Percentiles rank a stretch among this genome's conserved stretches.
Conservation (phyloP, 164 flowering plant genomes). For the Kalanchoe fedtschenkoi region DNA sequence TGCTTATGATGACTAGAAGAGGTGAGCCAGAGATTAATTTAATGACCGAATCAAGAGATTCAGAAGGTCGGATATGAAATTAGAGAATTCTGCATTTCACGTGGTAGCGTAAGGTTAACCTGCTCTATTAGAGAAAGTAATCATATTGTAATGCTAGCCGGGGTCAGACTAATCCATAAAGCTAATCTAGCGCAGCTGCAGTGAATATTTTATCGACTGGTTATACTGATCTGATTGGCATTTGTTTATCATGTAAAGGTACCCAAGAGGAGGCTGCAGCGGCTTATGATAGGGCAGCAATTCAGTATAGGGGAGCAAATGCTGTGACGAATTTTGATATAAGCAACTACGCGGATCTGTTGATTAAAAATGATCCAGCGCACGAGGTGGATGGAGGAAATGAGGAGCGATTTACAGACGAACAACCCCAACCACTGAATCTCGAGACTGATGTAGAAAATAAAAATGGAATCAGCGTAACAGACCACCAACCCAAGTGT, state of each 20-base stretch:
- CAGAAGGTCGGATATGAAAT: neutral
- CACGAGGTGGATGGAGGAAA: neutral
- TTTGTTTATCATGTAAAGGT: conserved; percentile 9
- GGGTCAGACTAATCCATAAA: neutral
- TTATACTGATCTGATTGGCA: neutral
- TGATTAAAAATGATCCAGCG: neutral
- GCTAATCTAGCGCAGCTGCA: neutral
- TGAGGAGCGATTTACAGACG: neutral
- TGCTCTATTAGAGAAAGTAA: conserved; percentile 3
- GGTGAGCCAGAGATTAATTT: neutral
- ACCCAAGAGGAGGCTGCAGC: conserved; percentile 52
- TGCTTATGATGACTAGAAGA: neutral
- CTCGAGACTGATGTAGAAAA: neutral
- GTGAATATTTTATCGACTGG: neutral
- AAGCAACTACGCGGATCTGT: conserved; percentile 1
- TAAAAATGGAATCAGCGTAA: neutral
- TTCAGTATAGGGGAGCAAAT: conserved; percentile 41
- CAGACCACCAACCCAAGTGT: neutral
- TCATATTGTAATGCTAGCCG: conserved; percentile 3
- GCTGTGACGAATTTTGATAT: conserved; percentile 49
- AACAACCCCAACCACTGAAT: conserved; percentile 9
- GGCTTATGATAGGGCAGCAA: conserved; percentile 56
- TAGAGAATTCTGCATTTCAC: neutral
- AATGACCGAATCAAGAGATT: neutral
- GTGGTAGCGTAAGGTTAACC: neutral